These are phyloP conservation scores for Ajuga reptans DNA, from an alignment of 305 asterid genomes.

Conservation along the genomic window DNA sequence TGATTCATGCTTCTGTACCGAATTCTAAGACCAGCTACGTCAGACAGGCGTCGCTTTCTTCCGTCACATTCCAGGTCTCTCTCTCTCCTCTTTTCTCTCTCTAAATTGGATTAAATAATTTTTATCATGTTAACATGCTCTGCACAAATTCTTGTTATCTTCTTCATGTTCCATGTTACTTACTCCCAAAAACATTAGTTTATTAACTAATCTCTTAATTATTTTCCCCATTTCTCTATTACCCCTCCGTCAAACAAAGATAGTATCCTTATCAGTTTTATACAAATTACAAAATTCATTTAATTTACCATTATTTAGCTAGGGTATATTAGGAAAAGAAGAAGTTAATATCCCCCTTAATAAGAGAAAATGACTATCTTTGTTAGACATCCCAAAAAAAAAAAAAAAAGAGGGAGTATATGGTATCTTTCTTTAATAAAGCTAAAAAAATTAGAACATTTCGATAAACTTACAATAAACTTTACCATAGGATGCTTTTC, in stretches of 20 bases:
- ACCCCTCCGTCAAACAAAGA: too few relatives aligned
- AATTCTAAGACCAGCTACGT: slow-evolving; percentile 25
- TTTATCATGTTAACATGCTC: neutral
- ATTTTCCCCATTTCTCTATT: neutral
- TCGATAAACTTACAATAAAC: neutral
- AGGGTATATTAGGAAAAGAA: too few relatives aligned
- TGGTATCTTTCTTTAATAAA: slow-evolving; percentile 9
- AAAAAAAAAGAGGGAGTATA: neutral
- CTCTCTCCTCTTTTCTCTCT: neutral
- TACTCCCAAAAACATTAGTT: neutral
- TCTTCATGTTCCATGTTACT: neutral
- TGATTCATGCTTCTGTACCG: slow-evolving; percentile 57
- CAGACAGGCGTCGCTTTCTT: slow-evolving; percentile 36
- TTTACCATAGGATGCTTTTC: slow-evolving; percentile 16
- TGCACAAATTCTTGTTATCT: neutral
- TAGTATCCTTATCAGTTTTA: too few relatives aligned
- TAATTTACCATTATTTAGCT: too few relatives aligned
- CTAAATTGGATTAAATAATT: neutral
- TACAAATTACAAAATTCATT: too few relatives aligned
- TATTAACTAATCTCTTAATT: neutral
- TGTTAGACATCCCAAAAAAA: too few relatives aligned
- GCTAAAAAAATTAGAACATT: neutral
- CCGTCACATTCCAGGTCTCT: slow-evolving; percentile 49
- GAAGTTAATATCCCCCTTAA: too few relatives aligned
- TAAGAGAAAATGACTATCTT: too few relatives aligned